A percentile compares a stretch with the other conserved stretches of the same genome.
Conservation (phyloP, 2,329 filamentous ascomycete genomes). For the Endocalyx cinctus region DNA sequence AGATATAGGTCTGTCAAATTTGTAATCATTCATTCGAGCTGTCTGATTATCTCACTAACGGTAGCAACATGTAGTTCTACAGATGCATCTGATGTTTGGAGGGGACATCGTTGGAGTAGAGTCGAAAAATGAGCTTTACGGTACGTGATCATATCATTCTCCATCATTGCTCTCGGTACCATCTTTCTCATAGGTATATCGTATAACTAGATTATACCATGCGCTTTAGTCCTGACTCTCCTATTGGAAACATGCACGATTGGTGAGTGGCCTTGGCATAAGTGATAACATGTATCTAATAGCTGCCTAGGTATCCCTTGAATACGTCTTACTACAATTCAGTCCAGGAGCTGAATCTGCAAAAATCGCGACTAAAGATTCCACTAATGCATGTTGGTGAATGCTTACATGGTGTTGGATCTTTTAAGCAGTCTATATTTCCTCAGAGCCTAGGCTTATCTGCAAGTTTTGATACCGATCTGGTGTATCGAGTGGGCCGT, state of each 20-base stretch:
- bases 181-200: conserved; percentile 3
- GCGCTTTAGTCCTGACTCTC: conserved; percentile 31
- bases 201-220: conserved; percentile 25
- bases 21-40: background rate
- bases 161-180: background rate
- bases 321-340: conserved; percentile 38
- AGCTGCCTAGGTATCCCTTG: conserved; percentile 29
- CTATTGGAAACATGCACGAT: conserved; percentile 38
- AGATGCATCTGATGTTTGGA: conserved; percentile 40
- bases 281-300: background rate
- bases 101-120: conserved; percentile 35
- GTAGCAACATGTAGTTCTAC: conserved; percentile 27
- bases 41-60: conserved; percentile 5
- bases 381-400: conserved; percentile 39
- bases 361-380: conserved; percentile 33
- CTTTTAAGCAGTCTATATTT: conserved; percentile 41
- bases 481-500: conserved; percentile 36
- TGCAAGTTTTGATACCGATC: conserved; percentile 36
- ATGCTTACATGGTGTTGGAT: conserved; percentile 40
- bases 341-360: conserved; percentile 32
- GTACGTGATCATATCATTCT: conserved; percentile 12
- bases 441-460: conserved; percentile 37
- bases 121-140: conserved; percentile 34
- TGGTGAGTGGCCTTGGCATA: conserved; percentile 19
- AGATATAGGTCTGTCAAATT: conserved; percentile 20